Evolutionary conservation across 805 yeast species (phyloP).

Genomic region (Sungouiozyma intestinalis): DNA sequence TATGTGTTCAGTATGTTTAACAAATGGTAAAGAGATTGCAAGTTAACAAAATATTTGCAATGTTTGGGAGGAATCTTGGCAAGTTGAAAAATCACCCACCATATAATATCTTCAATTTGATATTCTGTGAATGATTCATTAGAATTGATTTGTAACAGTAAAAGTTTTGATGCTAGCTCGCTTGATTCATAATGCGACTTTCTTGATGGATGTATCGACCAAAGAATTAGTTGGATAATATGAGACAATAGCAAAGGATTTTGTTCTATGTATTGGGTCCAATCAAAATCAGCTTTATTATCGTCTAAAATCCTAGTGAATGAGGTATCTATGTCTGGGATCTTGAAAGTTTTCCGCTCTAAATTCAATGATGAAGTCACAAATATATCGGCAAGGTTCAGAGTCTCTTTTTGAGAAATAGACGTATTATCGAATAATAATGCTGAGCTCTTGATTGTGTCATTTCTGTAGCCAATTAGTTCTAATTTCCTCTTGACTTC

Average conservation of each 20-base stretch:
- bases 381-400: conserved; percentile 1
- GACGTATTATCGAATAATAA: conserved; percentile 1
- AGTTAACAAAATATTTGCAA: conserved; percentile 12
- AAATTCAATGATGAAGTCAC: background rate
- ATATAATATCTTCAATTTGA: conserved; percentile 29
- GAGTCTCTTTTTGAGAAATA: background rate
- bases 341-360: conserved; percentile 25
- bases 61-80: conserved; percentile 28
- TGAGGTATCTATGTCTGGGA: conserved; percentile 16
- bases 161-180: conserved; percentile 22
- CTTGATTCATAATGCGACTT: conserved; percentile 22
- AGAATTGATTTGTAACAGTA: conserved; percentile 21
- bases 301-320: conserved; percentile 21
- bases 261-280: conserved; percentile 24
- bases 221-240: conserved; percentile 21
- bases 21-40: conserved; percentile 34
- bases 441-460: conserved; percentile 53
- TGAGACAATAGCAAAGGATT: conserved; percentile 16
- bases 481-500: conserved; percentile 40
- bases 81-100: conserved; percentile 29
- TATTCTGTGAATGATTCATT: conserved; percentile 21
- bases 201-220: conserved; percentile 27
- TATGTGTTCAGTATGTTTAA: conserved; percentile 34
- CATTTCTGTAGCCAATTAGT: conserved; percentile 56
- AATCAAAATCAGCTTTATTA: conserved; percentile 22